Base-by-base conservation (phyloP, 768 basidiomycete species). In the Macrolepiota dolichaula region DNA sequence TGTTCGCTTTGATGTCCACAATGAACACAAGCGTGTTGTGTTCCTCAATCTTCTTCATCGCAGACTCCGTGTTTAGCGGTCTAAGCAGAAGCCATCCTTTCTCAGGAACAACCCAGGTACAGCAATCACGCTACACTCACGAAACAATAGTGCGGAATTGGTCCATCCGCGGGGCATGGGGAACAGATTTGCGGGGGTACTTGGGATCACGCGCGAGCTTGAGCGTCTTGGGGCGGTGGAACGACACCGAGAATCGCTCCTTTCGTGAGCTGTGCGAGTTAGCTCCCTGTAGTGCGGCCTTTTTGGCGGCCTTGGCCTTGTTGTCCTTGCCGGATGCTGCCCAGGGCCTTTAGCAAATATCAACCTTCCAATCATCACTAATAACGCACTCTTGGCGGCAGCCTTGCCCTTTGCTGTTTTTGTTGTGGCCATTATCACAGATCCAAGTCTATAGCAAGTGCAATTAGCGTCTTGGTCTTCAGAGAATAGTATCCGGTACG, bases 31-130 rank as follows among this genome's bases (percentile, higher is more conserved):
- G 86, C 35, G 97, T 99, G 79, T 99, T 98, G 84, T 98, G 89
- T 77, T 98, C 96, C 84, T 99, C 96, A 61, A 99, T 99, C 86
- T 99, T 97, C 86, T 98, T 96, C 96, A 98, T 98, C 64, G 96
- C 96, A 12, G 87, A 89, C 77, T 98, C 96, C 15, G 94, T 96
- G 87, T 94, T 96, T 75, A 94, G 74, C 17, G 92, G 92, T 55
- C 89, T 92, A 59, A 15, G 27, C 54, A 42, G 47, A 52, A 17
- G 24, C 19, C 51, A 51, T 36, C 29, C 29, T 32, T 50, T n/a
- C 32, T 59, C 27, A 68, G n/a, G 3, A 51, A 24, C 10, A 11
- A 36, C 40, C 40, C 57, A 51, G 13, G 44, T 13, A 36, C 15
- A 4, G 65, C 65, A 22, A 25, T 3, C 46, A 63, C 11, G 25